These are phyloP conservation scores for Fusarium dlaminii DNA, from an alignment of 2,329 filamentous ascomycete species.

Conservation along the genomic window DNA sequence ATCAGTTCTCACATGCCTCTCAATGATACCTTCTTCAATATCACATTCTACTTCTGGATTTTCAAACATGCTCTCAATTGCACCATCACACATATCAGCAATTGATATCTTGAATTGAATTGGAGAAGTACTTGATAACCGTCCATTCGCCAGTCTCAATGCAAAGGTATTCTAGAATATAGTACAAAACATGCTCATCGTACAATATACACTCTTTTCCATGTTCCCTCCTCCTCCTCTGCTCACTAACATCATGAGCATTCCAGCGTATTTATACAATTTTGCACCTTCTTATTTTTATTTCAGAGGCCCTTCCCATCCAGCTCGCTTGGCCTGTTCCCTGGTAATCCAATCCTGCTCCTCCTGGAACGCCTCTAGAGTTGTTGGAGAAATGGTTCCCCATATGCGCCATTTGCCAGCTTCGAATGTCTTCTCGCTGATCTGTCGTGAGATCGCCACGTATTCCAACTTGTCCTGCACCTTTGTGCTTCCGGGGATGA, in stretches of 20 bases:
- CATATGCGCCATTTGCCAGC: slow-evolving; percentile 69
- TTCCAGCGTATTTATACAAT: background rate
- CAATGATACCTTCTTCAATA: too few species aligned
- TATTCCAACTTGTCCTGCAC: slow-evolving; percentile 70
- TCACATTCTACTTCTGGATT: background rate
- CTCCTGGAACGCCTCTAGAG: slow-evolving; percentile 52
- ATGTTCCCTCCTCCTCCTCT: slow-evolving; percentile 2
- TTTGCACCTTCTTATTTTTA: slow-evolving; percentile 17
- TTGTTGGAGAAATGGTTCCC: slow-evolving; percentile 68
- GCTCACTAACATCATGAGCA: background rate
- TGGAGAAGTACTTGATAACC: slow-evolving; percentile 36
- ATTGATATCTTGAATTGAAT: slow-evolving; percentile 9
- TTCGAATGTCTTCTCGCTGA: slow-evolving; percentile 58
- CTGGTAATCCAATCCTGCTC: slow-evolving; percentile 49
- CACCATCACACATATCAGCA: background rate
- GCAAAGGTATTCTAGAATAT: slow-evolving; percentile 40
- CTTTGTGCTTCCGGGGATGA: slow-evolving; percentile 59
- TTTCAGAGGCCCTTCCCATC: slow-evolving; percentile 42
- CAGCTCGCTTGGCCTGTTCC: slow-evolving; percentile 48
- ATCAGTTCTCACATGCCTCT: background rate
- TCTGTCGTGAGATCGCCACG: slow-evolving; percentile 65
- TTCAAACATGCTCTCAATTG: background rate
- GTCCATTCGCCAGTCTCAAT: slow-evolving; percentile 37
- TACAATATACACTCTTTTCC: slow-evolving; percentile 44
- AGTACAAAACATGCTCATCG: slow-evolving; percentile 43